Base-by-base conservation (phyloP, 2,329 filamentous ascomycete genomes). In the Calcarisporium arbuscula region DNA sequence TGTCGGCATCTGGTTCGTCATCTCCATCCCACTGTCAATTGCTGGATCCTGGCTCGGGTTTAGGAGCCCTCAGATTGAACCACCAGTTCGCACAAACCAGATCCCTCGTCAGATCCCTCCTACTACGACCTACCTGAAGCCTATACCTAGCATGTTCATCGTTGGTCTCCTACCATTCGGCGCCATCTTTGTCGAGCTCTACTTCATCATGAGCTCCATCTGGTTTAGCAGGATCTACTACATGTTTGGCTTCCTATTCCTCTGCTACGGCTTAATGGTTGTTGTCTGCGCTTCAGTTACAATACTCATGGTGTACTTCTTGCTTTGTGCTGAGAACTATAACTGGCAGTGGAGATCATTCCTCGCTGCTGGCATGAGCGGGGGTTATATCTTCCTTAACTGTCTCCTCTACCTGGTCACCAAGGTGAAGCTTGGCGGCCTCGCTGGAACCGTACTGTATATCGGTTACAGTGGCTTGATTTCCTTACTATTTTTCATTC, bases 181-280 rank as follows among this genome's bases (percentile, higher is more conserved):
- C 30, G 90, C 92, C 42, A 96, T 98, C 56, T 95, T 96, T 47
- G 89, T 96, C 30, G 92, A 98, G 65, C 79, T 98, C 3, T 96
- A 95, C 72, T 96, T 96, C 64, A 95, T 98, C 68, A 94, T 98
- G 86, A 94, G 82, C 64, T 94, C 86, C 18, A 90, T 98, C 56
- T 98, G 92, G 92, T 95, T 94, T 63, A 90, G 82, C 68, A 87
- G 92, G 63, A 92, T 98, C 47, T 98, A 98, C 72, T 98, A 98
- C 74, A 98, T 98, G 92, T 98, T 98, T 52, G 92, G 92, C 16
- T 98, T 98, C 72, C 69, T 98, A 22, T 98, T 98, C 71, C 74
- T 98, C 37, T 95, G 89, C 71, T 98, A 95, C 54, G 89, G 85
- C 9, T 75, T 98, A 32, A 95, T 98, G 88, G 87, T 96, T 49